These are phyloP conservation scores for Tuber indicum DNA, from an alignment of 495 filamentous ascomycete genomes.

Conservation along the genomic window DNA sequence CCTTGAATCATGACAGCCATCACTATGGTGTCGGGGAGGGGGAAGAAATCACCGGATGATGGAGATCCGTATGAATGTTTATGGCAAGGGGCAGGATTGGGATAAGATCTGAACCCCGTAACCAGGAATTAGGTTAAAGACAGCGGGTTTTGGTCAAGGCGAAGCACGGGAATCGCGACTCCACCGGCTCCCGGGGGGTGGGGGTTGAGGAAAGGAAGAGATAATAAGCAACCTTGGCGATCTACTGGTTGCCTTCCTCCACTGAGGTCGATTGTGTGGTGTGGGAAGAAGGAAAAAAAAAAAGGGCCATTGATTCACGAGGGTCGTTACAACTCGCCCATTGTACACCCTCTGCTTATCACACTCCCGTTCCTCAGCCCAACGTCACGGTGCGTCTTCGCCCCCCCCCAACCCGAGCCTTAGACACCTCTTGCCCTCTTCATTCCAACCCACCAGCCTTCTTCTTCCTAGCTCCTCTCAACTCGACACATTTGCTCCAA, in stretches of 20 bases:
- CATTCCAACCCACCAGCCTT: not conserved
- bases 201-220: slow-evolving; percentile 7
- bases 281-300: slow-evolving; percentile 24
- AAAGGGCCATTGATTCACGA: slow-evolving; percentile 25
- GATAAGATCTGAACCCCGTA: not conserved
- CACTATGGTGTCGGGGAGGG: not conserved
- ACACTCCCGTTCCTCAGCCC: slow-evolving; percentile 14
- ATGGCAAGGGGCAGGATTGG: not conserved
- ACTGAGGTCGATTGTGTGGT: not conserved
- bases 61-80: not conserved
- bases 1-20: not conserved
- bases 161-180: slow-evolving; percentile 5
- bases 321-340: slow-evolving; percentile 17
- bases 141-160: not conserved
- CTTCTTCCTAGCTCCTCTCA: not conserved
- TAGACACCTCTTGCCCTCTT: not conserved
- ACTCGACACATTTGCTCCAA: not conserved
- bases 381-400: slow-evolving; percentile 36
- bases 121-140: not conserved
- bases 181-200: not conserved
- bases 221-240: slow-evolving; percentile 21
- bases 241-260: slow-evolving; percentile 15
- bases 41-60: not conserved
- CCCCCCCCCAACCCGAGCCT: not conserved
- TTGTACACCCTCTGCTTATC: slow-evolving; percentile 9